These are phyloP conservation scores for Gardenia jasminoides DNA, from an alignment of 257 asterid species.

Conservation along the genomic window DNA sequence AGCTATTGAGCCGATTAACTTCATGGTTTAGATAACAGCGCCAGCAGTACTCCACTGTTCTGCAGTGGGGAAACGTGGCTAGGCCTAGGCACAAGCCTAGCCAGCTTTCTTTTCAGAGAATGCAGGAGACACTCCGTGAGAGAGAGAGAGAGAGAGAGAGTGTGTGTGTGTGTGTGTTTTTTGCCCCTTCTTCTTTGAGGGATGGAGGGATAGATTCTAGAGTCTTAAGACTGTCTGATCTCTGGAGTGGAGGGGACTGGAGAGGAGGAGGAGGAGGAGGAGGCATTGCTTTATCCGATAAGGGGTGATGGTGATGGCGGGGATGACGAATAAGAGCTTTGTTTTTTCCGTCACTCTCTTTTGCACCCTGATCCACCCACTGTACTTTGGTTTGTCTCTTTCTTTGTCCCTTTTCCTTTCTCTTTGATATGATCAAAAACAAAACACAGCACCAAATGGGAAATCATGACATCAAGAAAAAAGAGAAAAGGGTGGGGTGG, in stretches of 20 bases:
- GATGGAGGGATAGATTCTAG: neutral
- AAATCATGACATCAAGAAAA: too few species aligned
- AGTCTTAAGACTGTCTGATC: too few species aligned
- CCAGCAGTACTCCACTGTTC: too few species aligned
- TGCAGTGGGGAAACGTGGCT: conserved; percentile 19
- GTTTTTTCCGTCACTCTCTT: neutral
- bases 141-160: neutral
- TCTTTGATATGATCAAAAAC: conserved; percentile 6
- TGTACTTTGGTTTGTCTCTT: conserved; percentile 28
- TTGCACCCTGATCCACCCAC: conserved; percentile 7
- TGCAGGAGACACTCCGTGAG: too few species aligned
- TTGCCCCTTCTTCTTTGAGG: too few species aligned
- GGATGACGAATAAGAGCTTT: neutral
- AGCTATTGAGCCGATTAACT: neutral
- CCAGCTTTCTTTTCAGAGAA: conserved; percentile 13
- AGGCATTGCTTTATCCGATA: conserved; percentile 20
- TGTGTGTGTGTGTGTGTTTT: neutral
- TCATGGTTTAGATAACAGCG: conserved; percentile 8
- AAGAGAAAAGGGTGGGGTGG: too few species aligned
- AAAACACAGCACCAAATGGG: neutral
- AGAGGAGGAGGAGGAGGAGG: too few species aligned
- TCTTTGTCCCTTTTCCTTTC: neutral
- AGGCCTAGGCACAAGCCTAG: conserved; percentile 2
- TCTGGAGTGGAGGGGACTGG: neutral
- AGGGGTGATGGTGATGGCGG: neutral